Evolutionary conservation across 768 basidiomycete species (phyloP), one percentile per base, ranked within the genome.

Genomic region (Dentipellis fragilis): DNA sequence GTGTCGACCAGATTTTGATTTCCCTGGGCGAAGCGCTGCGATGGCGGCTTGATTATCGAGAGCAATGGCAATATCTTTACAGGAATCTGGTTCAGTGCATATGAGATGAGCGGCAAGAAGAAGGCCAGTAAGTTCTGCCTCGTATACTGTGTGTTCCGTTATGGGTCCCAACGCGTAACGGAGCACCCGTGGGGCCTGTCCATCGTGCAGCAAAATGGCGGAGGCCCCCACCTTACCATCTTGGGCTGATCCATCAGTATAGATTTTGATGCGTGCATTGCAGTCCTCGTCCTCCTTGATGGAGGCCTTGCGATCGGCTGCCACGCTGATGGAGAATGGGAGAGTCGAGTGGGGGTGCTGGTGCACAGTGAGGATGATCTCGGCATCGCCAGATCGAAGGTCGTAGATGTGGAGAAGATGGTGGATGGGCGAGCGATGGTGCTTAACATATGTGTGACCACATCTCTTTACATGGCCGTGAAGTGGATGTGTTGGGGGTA

Each of bases 111-210:
- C 10, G 0, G 58, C 68, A 4, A 73, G 54, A 0, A 66, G 36
- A 4, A 68, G 49, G 0, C 68, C 71, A 6, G 67, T 63, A 0
- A 62, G n/a, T 50, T 73, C 68, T 1, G 60, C 69, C 54, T 70
- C 66, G 38, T 66, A 68, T 0, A 68, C 66, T 0, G 62, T 68
- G 57, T 70, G 68, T 8, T 51, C 51, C 1, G 51, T 11, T 5
- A 37, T 14, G 6, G 29, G 4, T 3, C 50, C 50, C 5, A 51
- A 17, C 8, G 34, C 11, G 12, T 36, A 35, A 0, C 35, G 29
- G 1, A 51, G 50, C 0, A 21, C 12, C 10, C 50, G 50, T 7
- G 50, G 14, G 12, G 14, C 11, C 4, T 36, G 2, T 10, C 50
- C 50, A n/a, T 51, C 35, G 12, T 37, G 35, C 3, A 54, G 40